Evolutionary conservation across 352 stramenopile genomes (phyloP).

Genomic region (Phytopythium litorale): DNA sequence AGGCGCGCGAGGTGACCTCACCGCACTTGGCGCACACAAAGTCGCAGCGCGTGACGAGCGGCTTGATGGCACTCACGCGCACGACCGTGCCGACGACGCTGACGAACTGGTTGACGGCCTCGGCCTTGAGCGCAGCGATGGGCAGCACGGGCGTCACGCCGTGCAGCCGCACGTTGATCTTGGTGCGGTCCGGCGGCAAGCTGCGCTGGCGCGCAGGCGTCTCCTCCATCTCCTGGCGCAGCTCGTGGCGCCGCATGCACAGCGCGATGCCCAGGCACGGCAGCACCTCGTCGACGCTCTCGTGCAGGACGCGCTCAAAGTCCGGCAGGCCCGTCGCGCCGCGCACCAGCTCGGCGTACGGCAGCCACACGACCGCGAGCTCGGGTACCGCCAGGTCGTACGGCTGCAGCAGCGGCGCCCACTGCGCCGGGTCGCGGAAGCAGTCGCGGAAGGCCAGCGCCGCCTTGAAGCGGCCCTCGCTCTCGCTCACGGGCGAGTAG

Average conservation of each 20-base stretch:
- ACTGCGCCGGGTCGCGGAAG: conserved; percentile 46
- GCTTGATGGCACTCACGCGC: conserved; percentile 81
- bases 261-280: conserved; percentile 61
- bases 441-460: conserved; percentile 53
- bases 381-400: conserved; percentile 49
- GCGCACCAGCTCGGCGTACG: conserved; percentile 50
- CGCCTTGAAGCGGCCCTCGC: conserved; percentile 50
- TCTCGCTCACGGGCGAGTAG: conserved; percentile 46
- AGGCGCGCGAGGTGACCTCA: conserved; percentile 57
- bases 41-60: conserved; percentile 80
- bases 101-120: conserved; percentile 79
- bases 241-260: conserved; percentile 59
- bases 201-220: conserved; percentile 28
- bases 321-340: conserved; percentile 31
- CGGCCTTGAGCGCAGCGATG: conserved; percentile 71
- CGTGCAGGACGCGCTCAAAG: conserved; percentile 48
- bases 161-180: conserved; percentile 59
- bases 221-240: conserved; percentile 51
- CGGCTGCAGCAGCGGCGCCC: conserved; percentile 44
- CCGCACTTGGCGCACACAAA: conserved; percentile 86
- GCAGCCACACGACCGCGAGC: conserved; percentile 45
- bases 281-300: conserved; percentile 58
- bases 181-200: conserved; percentile 41
- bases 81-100: conserved; percentile 71
- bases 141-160: conserved; percentile 58